Base-by-base conservation (phyloP, 345 rosid genomes). In the Brassica cretica region DNA sequence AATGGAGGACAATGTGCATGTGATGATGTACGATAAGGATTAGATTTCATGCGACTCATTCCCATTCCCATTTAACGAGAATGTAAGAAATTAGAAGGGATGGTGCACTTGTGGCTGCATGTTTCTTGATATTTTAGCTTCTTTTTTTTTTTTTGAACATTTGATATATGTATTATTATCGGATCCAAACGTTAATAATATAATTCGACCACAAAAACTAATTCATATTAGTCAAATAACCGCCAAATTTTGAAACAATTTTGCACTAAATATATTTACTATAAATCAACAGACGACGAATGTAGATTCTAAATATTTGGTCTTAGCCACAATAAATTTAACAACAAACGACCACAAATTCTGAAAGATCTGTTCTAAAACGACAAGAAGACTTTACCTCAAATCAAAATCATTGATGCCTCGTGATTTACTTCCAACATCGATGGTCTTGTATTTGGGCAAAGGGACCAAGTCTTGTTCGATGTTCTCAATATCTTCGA, bases 391-490 rank as follows among this genome's bases (percentile, higher is more conserved):
- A 11, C 25, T 66, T 9, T 76, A 84, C 90, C 92, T 87, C 75
- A 82, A 79, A 53, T 75, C 76, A 66, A 82, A 82, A 74, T 55
- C 87, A 62, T 64, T 53, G 37, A 71, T 65, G 33, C 82, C 81
- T 76, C 86, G 71, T 19, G 84, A 27, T 76, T 76, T 81, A 80
- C 73, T 74, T 30, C 80, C 82, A 25, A 74, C 8, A 74, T 70
- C 68, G 63, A 70, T 16, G 1, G 70, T 30, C 73, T 73, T 81
- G 89, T 94, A 92, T 18, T 82, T 83, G 58, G 97, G 98, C 15
- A 89, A 74, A 8, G 97, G 94, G 75, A 84, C 81, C 35, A 79
- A 86, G 69, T 88, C 98, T 18, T 88, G 72, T 81, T 94, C 97
- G 67, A 94, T 94, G 60, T 80, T 66, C 78, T 73, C 82, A 78